phyloP scores from a whole-genome alignment of 2,329 filamentous ascomycete genomes.

The Grosmannia clavigera region DNA sequence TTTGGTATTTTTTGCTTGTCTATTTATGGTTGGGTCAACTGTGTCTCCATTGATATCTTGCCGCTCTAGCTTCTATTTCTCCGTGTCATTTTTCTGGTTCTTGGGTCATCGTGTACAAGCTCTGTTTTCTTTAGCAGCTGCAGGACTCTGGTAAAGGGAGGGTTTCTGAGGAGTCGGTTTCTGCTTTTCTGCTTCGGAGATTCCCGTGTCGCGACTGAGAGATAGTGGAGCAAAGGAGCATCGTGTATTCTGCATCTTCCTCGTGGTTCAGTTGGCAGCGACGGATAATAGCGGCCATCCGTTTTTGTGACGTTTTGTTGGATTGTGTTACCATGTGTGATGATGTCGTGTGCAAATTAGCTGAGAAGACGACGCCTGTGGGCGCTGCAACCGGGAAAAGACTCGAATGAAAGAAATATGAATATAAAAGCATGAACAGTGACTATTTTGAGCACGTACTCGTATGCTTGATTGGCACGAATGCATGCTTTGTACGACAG shows the following conservation, averaged over 20 bases:
- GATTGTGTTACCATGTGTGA: background rate
- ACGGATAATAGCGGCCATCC: background rate
- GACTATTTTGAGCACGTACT: too few species aligned
- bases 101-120: constrained; percentile 2
- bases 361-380: background rate
- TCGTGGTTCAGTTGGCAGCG: constrained; percentile 7
- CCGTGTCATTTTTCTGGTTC: background rate
- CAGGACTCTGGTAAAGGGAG: constrained; percentile 6
- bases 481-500: too few species aligned
- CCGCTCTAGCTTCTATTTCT: background rate
- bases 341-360: background rate
- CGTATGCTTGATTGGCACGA: too few species aligned
- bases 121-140: constrained; percentile 1
- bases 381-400: background rate
- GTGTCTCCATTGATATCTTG: background rate
- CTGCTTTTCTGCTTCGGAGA: constrained; percentile 6
- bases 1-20: background rate
- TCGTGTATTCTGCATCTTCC: constrained; percentile 6
- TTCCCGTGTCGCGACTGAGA: constrained; percentile 11
- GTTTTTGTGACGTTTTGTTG: background rate
- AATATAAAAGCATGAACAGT: constrained; percentile 28
- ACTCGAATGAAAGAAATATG: background rate
- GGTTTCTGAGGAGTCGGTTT: constrained; percentile 12
- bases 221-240: constrained; percentile 9
- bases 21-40: background rate